Evolutionary conservation across 2,329 filamentous ascomycete species (phyloP).

Genomic region (Aspergillus nomiae): DNA sequence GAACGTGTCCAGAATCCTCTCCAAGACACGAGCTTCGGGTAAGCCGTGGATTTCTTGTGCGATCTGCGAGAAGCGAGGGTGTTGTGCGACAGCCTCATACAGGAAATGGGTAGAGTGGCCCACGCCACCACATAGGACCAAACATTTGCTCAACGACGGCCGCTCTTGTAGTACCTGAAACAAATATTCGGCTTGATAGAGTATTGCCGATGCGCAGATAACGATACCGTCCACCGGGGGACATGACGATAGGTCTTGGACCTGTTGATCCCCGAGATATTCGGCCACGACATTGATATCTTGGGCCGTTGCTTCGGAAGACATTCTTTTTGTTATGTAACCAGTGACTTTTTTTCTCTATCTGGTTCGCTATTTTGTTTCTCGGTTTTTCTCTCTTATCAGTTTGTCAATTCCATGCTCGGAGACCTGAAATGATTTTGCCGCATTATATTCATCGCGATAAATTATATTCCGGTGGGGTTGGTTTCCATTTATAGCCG

Average conservation of each 20-base stretch:
- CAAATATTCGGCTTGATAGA: background rate
- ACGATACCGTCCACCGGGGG: background rate
- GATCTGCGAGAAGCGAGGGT: constrained; percentile 34
- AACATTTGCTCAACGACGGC: constrained; percentile 20
- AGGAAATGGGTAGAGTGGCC: constrained; percentile 49
- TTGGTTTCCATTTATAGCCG: background rate
- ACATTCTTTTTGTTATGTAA: background rate
- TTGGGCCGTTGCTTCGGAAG: background rate
- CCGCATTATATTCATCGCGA: background rate
- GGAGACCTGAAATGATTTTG: background rate
- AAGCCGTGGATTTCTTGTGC: constrained; percentile 32
- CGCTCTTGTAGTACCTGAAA: background rate
- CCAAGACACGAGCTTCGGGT: constrained; percentile 44
- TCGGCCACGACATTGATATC: background rate
- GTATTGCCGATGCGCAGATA: background rate
- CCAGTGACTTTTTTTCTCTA: background rate
- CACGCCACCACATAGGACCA: constrained; percentile 49
- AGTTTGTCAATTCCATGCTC: background rate
- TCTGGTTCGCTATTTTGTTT: background rate
- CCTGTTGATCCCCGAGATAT: background rate
- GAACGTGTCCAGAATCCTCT: constrained; percentile 41
- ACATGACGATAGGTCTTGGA: background rate
- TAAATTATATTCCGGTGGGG: background rate
- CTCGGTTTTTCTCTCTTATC: background rate
- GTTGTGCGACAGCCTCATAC: constrained; percentile 42